A percentile compares a stretch with the other conserved stretches of the same genome.
These are phyloP conservation scores for Penicillium sp. DNA, from an alignment of 2,329 filamentous ascomycete genomes.

Conservation along the genomic window DNA sequence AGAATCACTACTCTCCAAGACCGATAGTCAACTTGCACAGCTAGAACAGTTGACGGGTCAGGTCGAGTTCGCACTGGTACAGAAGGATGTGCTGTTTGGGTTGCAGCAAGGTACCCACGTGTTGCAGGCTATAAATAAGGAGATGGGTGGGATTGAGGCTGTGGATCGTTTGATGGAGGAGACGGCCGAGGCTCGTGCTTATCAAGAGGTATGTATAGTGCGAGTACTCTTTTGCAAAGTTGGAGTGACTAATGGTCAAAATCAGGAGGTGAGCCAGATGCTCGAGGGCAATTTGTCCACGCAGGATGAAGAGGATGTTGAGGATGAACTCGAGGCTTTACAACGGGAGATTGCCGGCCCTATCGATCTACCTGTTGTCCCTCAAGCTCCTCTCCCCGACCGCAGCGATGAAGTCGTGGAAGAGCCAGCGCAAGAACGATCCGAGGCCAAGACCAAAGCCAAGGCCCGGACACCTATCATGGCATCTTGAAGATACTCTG, in stretches of 20 bases:
- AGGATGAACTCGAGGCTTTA: conserved; percentile 87
- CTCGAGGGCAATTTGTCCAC: conserved; percentile 86
- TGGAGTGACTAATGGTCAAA: conserved; percentile 18
- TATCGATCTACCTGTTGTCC: conserved; percentile 47
- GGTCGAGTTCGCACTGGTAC: conserved; percentile 94
- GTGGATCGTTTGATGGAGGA: conserved; percentile 97
- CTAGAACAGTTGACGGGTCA: conserved; percentile 85
- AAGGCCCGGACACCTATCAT: conserved; percentile 34
- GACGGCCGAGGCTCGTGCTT: conserved; percentile 85
- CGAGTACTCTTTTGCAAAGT: background rate
- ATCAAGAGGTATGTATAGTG: conserved; percentile 72
- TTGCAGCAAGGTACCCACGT: conserved; percentile 90
- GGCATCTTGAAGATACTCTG: conserved; percentile 30
- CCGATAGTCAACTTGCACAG: conserved; percentile 91
- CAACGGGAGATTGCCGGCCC: conserved; percentile 64
- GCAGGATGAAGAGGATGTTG: conserved; percentile 96
- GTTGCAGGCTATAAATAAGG: conserved; percentile 85
- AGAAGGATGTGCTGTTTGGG: conserved; percentile 94
- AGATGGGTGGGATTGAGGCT: conserved; percentile 93
- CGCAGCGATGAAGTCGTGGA: background rate
- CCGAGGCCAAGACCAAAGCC: conserved; percentile 36
- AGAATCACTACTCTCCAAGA: conserved; percentile 84
- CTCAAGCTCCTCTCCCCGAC: conserved; percentile 39
- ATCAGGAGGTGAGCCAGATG: conserved; percentile 88
- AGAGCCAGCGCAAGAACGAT: conserved; percentile 31